Percentiles rank a stretch among this genome's conserved stretches.
phyloP scores from a whole-genome alignment of 169 alveolate genomes.

The Babesia caballi region DNA sequence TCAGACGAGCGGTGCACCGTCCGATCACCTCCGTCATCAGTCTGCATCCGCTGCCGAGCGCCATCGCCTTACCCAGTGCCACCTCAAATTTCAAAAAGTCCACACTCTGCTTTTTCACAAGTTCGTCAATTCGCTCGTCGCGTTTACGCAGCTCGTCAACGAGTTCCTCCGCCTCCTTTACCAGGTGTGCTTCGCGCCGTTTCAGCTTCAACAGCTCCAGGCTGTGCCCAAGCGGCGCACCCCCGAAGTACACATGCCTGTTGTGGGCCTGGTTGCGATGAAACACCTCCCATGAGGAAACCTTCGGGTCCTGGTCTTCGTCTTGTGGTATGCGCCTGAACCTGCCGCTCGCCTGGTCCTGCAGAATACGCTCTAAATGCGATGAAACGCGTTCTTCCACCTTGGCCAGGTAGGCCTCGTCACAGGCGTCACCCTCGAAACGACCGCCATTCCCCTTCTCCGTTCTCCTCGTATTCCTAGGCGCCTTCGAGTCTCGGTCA shows the following conservation, averaged over 20 bases:
- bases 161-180: neutral
- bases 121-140: conserved; percentile 19
- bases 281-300: conserved; percentile 33
- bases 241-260: conserved; percentile 59
- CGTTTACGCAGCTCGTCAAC: conserved; percentile 11
- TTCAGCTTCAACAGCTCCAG: conserved; percentile 7
- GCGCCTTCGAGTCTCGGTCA: neutral
- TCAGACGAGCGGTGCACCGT: neutral
- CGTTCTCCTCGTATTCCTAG: neutral
- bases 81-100: conserved; percentile 42
- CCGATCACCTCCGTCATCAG: neutral
- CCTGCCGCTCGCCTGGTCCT: conserved; percentile 10
- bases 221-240: conserved; percentile 47
- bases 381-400: conserved; percentile 19
- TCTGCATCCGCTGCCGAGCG: conserved; percentile 25
- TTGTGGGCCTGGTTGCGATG: conserved; percentile 28
- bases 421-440: neutral
- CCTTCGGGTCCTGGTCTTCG: neutral
- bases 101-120: conserved; percentile 7
- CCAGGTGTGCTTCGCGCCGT: neutral
- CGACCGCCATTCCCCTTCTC: neutral
- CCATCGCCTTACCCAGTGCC: conserved; percentile 56
- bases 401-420: conserved; percentile 6
- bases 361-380: conserved; percentile 13
- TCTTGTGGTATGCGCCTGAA: conserved; percentile 1